These are phyloP conservation scores for Mycena polygramma DNA, from an alignment of 768 basidiomycete genomes.

Conservation along the genomic window DNA sequence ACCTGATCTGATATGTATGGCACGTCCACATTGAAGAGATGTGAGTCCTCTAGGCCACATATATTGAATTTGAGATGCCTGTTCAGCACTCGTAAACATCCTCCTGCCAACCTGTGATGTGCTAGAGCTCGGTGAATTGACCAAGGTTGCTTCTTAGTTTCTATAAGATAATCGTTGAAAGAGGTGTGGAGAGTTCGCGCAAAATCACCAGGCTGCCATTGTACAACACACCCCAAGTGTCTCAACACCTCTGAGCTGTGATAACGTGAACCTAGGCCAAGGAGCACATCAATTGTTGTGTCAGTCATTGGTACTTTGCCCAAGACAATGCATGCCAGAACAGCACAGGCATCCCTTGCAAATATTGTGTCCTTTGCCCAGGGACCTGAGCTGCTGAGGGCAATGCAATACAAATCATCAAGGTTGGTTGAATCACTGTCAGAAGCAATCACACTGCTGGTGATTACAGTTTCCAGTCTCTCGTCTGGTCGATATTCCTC, in stretches of 20 bases:
- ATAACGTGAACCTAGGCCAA: too few relatives aligned
- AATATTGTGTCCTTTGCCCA: slow-evolving; percentile 1
- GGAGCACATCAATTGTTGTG: too few relatives aligned
- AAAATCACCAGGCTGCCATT: too few relatives aligned
- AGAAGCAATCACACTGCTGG: too few relatives aligned
- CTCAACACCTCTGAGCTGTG: too few relatives aligned
- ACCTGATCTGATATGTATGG: neutral
- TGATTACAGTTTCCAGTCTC: neutral
- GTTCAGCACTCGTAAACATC: neutral
- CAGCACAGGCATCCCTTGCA: neutral
- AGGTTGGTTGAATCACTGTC: neutral
- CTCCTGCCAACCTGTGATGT: neutral
- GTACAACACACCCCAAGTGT: too few relatives aligned
- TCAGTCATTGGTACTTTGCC: too few relatives aligned
- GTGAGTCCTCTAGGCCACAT: neutral
- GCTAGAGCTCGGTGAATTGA: neutral
- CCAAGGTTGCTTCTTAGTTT: neutral
- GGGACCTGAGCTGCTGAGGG: neutral
- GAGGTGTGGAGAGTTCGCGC: neutral
- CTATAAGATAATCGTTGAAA: neutral
- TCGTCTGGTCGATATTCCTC: neutral
- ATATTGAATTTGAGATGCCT: neutral
- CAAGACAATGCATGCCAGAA: too few relatives aligned
- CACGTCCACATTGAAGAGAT: neutral
- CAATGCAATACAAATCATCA: neutral